These are phyloP conservation scores for Aspergillus pseudotamarii DNA, from an alignment of 2,329 filamentous ascomycete species.

Conservation along the genomic window DNA sequence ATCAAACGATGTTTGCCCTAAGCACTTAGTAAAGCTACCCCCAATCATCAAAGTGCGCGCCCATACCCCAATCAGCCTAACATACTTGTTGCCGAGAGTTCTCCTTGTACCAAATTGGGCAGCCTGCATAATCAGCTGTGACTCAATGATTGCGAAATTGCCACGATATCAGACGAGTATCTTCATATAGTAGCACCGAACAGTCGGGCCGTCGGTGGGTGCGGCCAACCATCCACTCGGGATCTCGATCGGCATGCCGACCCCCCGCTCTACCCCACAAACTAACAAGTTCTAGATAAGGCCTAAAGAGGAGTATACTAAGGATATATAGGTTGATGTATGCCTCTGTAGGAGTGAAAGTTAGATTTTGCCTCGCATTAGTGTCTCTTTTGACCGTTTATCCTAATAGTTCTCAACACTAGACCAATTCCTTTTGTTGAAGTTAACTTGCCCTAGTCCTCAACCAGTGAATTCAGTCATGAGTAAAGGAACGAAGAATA, in stretches of 20 bases:
- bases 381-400: not conserved
- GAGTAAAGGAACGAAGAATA: conserved; percentile 7
- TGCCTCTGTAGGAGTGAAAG: not conserved
- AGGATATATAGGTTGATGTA: not conserved
- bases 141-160: too few relatives aligned
- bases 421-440: not conserved
- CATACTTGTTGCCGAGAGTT: not conserved
- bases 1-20: not conserved
- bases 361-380: not conserved
- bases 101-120: not conserved
- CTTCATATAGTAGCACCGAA: not conserved
- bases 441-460: not conserved
- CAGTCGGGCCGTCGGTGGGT: conserved; percentile 15
- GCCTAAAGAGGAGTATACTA: not conserved
- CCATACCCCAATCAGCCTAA: not conserved
- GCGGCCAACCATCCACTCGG: conserved; percentile 33
- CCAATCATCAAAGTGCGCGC: not conserved
- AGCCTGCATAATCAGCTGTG: too few relatives aligned
- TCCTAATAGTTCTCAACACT: not conserved
- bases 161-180: not conserved
- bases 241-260: conserved; percentile 35
- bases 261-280: conserved; percentile 22
- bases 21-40: too few relatives aligned
- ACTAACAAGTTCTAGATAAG: conserved; percentile 19
- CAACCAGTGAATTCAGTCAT: not conserved